A percentile compares a stretch with the other conserved stretches of the same genome.
Conservation (phyloP, 78 protist genomes). For the Bodo saltans region DNA sequence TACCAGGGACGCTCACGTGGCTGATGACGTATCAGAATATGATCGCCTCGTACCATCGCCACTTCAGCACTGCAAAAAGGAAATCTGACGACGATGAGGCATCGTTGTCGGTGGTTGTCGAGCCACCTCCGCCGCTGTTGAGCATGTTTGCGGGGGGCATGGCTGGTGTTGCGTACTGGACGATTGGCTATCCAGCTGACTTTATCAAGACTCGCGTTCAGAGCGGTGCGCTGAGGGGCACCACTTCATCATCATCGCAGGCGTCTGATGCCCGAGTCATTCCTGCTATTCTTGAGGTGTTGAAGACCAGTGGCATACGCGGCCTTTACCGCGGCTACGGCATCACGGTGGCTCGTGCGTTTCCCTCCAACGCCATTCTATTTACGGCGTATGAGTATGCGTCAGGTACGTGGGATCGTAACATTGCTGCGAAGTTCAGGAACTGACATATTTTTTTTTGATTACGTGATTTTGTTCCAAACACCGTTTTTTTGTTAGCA, state of each 20-base stretch:
- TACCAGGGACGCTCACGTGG: background rate
- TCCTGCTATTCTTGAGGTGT: background rate
- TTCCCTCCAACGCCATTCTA: background rate
- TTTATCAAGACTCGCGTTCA: constrained; percentile 60
- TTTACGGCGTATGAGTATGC: background rate
- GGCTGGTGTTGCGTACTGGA: constrained; percentile 72
- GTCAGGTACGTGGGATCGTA: too few species aligned
- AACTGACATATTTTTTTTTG: too few species aligned
- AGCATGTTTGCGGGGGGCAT: constrained; percentile 23
- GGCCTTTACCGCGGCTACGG: background rate
- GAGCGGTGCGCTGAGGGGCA: constrained; percentile 50
- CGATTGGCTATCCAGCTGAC: constrained; percentile 59
- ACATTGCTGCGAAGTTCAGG: too few species aligned
- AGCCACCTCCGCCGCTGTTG: too few species aligned
- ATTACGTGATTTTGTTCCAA: too few species aligned
- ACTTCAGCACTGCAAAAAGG: too few species aligned
- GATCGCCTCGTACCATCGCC: too few species aligned
- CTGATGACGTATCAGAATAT: too few species aligned
- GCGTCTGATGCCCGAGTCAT: background rate
- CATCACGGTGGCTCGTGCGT: background rate
- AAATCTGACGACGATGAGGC: too few species aligned
- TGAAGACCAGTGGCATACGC: background rate
- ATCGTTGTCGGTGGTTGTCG: too few species aligned
- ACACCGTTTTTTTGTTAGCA: too few species aligned
- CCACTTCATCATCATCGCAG: too few species aligned